Percentiles rank a stretch among this genome's conserved stretches.
These are phyloP conservation scores for Salvia splendens DNA, from an alignment of 257 asterid genomes.

Conservation along the genomic window DNA sequence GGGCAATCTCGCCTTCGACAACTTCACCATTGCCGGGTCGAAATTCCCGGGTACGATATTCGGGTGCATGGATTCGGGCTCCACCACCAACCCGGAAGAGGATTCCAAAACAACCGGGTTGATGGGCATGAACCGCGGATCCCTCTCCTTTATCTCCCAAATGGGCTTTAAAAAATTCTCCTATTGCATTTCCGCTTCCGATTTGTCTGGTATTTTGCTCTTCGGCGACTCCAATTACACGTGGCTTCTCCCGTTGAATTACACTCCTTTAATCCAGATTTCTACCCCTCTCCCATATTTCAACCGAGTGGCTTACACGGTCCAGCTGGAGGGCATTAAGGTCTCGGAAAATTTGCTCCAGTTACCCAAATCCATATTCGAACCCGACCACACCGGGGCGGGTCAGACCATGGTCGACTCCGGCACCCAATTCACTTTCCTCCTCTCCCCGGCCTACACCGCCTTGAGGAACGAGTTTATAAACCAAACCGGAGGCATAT, in stretches of 20 bases:
- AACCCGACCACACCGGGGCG: slow-evolving; percentile 94
- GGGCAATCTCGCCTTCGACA: slow-evolving; percentile 70
- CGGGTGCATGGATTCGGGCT: slow-evolving; percentile 92
- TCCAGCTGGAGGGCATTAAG: slow-evolving; percentile 78
- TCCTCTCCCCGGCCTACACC: slow-evolving; percentile 74
- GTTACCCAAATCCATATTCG: slow-evolving; percentile 64
- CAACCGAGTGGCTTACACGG: slow-evolving; percentile 79
- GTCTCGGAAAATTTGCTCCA: slow-evolving; percentile 54
- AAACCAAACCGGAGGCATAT: slow-evolving; percentile 41
- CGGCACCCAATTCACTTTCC: slow-evolving; percentile 93
- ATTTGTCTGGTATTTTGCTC: slow-evolving; percentile 61
- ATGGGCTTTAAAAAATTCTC: slow-evolving; percentile 82
- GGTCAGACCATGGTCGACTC: slow-evolving; percentile 98
- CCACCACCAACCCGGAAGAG: slow-evolving; percentile 61
- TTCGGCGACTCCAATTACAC: slow-evolving; percentile 72
- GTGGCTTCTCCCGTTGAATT: slow-evolving; percentile 61
- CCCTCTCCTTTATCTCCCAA: slow-evolving; percentile 78
- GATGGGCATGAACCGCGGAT: slow-evolving; percentile 94
- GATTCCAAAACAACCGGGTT: slow-evolving; percentile 80
- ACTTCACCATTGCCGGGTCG: slow-evolving; percentile 65
- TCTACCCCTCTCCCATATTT: slow-evolving; percentile 81
- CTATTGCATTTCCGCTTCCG: slow-evolving; percentile 77
- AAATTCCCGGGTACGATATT: slow-evolving; percentile 55
- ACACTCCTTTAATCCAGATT: slow-evolving; percentile 72
- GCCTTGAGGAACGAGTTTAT: slow-evolving; percentile 57